Base-by-base conservation (phyloP, 2,329 filamentous ascomycete genomes). In the Sclerotinia borealis region DNA sequence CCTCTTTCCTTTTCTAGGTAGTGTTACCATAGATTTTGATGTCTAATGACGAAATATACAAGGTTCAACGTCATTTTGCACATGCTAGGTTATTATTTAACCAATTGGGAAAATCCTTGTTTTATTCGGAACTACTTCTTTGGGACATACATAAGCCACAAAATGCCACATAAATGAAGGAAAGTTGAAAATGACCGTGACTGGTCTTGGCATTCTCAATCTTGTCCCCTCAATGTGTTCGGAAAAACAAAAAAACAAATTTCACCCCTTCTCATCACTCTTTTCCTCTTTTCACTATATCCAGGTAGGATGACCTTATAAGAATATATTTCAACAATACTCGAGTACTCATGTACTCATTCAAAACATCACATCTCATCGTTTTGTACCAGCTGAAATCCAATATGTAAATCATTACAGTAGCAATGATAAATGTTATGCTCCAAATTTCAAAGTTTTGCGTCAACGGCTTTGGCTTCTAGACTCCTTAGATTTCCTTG, bases 11-110 rank as follows among this genome's bases (percentile, higher is more conserved):
- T 17, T 56, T 43, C 29, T 43, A 56, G 27, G 37, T 27, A 43
- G 17, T 39, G 50, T 54, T 39, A 54, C 50, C 22, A 36, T 27
- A 54, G n/a, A n/a, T 54, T 15, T 25, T 54, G 27, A 39, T 39
- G 34, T 54, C 50, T 36, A 22, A 56, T 56, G 52, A 56, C 52
- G 52, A 56, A 56, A 56, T 56, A 13, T 19, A 56, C 52, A 56
- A 45, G 52, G 39, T 17, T 56, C 52, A 31, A 56, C 52, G 52
- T 56, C 52, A 56, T 45, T 56, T 22, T 19, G 25, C 22, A n/a
- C 15, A 29, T 54, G 34, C 22, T 39, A n/a, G n/a, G n/a, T n/a
- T n/a, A n/a, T n/a, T 25, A 25, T 36, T 51, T 8, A 31, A 25
- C 49, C 31, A 51, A 51, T 51, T 22, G 34, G 49, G 22, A 52